Conservation (phyloP, 176 grass and related monocot species). For the Eremochloa ophiuroides region DNA sequence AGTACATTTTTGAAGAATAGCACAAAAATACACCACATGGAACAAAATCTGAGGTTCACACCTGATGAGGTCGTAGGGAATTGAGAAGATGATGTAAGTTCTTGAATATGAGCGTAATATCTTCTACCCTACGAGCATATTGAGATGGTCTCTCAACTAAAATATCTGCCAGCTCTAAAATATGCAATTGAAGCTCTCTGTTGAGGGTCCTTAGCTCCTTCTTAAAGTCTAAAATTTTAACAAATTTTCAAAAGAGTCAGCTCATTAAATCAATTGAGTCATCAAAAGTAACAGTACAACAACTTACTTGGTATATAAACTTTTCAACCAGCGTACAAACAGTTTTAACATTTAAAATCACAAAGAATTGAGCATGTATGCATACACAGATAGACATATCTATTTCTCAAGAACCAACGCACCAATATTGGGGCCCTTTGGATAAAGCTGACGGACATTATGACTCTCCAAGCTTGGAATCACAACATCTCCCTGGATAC, state of each 20-base stretch:
- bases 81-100: slow-evolving; percentile 91
- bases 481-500: slow-evolving; percentile 62
- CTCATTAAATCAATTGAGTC: background rate
- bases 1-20: background rate
- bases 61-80: slow-evolving; percentile 85
- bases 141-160: slow-evolving; percentile 89
- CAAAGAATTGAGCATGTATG: background rate
- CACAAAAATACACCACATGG: background rate
- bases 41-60: slow-evolving; percentile 18
- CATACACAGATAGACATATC: background rate
- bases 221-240: slow-evolving; percentile 69
- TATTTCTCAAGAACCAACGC: background rate
- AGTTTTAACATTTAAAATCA: slow-evolving; percentile 9
- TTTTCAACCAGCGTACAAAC: too few relatives aligned
- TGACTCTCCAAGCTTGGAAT: slow-evolving; percentile 86
- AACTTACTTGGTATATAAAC: background rate
- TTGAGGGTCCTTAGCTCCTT: slow-evolving; percentile 85
- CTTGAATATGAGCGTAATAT: slow-evolving; percentile 87
- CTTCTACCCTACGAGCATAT: slow-evolving; percentile 87
- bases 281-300: background rate
- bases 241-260: background rate
- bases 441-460: slow-evolving; percentile 81
- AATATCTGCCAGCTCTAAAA: slow-evolving; percentile 90
- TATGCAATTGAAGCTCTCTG: slow-evolving; percentile 93
- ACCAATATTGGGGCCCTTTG: slow-evolving; percentile 64